These are phyloP conservation scores for Pyrrhoderma lamaoense DNA, from an alignment of 1,284 basidiomycete species.

Conservation along the genomic window DNA sequence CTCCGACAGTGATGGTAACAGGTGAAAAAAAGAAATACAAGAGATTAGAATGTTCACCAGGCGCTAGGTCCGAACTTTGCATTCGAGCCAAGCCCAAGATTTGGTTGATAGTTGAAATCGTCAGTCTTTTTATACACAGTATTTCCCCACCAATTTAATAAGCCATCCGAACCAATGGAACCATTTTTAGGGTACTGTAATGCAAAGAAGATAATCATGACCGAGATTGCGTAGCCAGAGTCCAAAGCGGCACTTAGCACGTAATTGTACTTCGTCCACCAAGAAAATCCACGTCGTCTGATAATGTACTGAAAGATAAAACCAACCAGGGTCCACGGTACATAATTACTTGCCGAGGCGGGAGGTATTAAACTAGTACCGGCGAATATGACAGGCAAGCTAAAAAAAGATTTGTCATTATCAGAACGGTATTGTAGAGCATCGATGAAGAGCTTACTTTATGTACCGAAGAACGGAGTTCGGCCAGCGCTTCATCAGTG, in stretches of 20 bases:
- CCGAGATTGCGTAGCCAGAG: constrained; percentile 25
- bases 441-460: constrained; percentile 34
- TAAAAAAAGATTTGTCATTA: background rate
- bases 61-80: background rate
- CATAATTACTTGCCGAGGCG: constrained; percentile 37
- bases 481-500: constrained; percentile 36
- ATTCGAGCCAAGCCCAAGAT: background rate
- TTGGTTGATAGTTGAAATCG: constrained; percentile 10
- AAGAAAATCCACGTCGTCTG: constrained; percentile 34
- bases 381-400: constrained; percentile 46
- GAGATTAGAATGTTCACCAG: background rate
- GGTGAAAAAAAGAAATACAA: no score
- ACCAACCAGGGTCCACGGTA: constrained; percentile 33
- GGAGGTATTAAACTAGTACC: constrained; percentile 48
- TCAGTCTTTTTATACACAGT: constrained; percentile 20
- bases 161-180: constrained; percentile 21
- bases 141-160: constrained; percentile 26
- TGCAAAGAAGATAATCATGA: constrained; percentile 26
- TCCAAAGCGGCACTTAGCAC: constrained; percentile 27
- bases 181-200: constrained; percentile 25
- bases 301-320: constrained; percentile 41
- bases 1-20: no score
- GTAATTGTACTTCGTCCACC: constrained; percentile 40
- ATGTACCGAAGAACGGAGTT: constrained; percentile 39
- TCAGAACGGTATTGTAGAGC: background rate